Evolutionary conservation across 164 flowering plant species (phyloP), one percentile per base, ranked within the genome.

Genomic region (Aristolochia fimbriata): DNA sequence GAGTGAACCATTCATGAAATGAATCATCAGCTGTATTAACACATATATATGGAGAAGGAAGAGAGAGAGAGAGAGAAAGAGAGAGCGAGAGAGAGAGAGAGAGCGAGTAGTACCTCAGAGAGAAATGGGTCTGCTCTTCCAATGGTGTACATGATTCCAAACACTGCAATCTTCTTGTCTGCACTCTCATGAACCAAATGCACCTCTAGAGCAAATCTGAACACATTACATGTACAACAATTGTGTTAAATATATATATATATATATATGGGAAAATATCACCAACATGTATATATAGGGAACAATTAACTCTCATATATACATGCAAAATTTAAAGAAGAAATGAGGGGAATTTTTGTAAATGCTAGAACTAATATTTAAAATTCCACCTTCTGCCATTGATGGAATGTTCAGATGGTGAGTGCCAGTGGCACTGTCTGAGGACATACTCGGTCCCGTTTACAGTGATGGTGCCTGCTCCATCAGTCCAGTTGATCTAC

Each of bases 331-430:
- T n/a, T n/a, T n/a, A n/a, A n/a, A n/a, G n/a, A n/a, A n/a, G n/a
- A n/a, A n/a, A n/a, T n/a, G n/a, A n/a, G n/a, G n/a, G n/a, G n/a
- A n/a, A n/a, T n/a, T n/a, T n/a, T n/a, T n/a, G n/a, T n/a, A n/a
- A n/a, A n/a, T n/a, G n/a, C n/a, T n/a, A n/a, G n/a, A n/a, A n/a
- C n/a, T n/a, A n/a, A n/a, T n/a, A n/a, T n/a, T n/a, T n/a, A 52
- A 4, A 5, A 20, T 52, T 14, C 56, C 14, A 78, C 76, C 77
- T 73, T 19, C 17, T 31, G 49, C 84, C 84, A 61, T 74, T 62
- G 65, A 80, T 57, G 48, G 84, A 68, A 58, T 82, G 84, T 53
- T 82, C 87, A 7, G 87, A 78, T 33, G 84, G 87, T 1, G 87
- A 77, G 62, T 82, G 87, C 84, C 84, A 80, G 23, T 82, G 87